phyloP scores from a whole-genome alignment of 2,329 filamentous ascomycete genomes.

The Fusarium virguliforme region DNA sequence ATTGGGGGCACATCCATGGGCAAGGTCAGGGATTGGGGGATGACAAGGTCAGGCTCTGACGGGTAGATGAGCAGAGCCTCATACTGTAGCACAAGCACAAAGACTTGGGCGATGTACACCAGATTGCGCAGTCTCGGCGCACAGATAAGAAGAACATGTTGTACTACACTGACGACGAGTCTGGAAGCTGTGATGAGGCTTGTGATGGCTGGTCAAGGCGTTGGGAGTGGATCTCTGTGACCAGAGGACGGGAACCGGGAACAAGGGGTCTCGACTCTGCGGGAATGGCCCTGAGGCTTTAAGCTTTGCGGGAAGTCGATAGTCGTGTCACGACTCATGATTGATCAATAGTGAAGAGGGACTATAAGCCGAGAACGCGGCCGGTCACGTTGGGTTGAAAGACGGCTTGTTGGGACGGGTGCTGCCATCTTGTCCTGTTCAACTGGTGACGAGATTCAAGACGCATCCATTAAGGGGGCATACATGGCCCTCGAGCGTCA shows the following conservation, averaged over 20 bases:
- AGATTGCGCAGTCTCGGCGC: slow-evolving; percentile 11
- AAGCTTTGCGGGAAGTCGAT: slow-evolving; percentile 9
- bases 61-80: slow-evolving; percentile 29
- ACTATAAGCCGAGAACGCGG: neutral
- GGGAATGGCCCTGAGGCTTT: neutral
- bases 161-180: neutral
- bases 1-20: slow-evolving; percentile 8
- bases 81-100: neutral
- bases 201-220: neutral
- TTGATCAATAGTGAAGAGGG: neutral
- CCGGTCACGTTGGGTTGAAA: neutral
- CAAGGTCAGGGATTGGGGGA: slow-evolving; percentile 9
- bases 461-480: neutral
- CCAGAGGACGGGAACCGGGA: neutral
- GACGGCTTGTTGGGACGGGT: neutral
- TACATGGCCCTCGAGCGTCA: neutral
- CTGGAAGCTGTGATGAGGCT: neutral
- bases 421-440: neutral
- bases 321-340: neutral
- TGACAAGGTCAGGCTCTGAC: slow-evolving; percentile 7
- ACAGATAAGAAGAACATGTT: neutral
- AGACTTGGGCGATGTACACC: slow-evolving; percentile 7
- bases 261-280: slow-evolving; percentile 13
- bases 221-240: neutral
- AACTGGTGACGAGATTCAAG: neutral